Base-by-base conservation (phyloP, 257 asterid genomes). In the Lycium ferocissimum region DNA sequence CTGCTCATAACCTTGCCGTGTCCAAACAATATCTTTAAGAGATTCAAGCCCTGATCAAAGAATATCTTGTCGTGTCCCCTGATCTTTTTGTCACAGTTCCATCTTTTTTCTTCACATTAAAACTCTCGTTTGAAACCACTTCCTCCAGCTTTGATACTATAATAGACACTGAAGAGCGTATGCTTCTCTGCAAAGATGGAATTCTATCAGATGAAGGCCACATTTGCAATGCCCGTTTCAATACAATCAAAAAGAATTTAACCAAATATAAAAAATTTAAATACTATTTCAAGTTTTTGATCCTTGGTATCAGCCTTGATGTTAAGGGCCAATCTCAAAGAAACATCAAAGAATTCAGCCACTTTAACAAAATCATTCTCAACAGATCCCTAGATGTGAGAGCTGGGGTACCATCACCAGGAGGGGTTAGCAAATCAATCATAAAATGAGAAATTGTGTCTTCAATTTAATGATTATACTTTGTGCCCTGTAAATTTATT, bases 111-210 rank as follows among this genome's bases (percentile, higher is more conserved):
- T 86, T 86, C n/a, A 94, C 89, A 89, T 85, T 91, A 85, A 92
- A 94, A 43, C 93, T 89, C 85, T 92, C n/a, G n/a, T n/a, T 83
- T 10, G 71, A 54, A 0, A 98, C 98, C 38, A 94, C 35, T 78
- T 94, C 94, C 88, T 96, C 97, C 54, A 96, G 85, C 87, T 87
- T 93, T 59, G 92, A 89, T 47, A 93, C 93, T 22, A 96, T 91
- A 83, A 49, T 66, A 0, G 92, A 86, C 2, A 93, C 94, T 54
- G 59, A 54, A 54, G 59, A 54, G 59, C 1, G 59, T 11, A 13
- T 2, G 72, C 18, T 66, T 66, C 45, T 66, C n/a, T 66, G 20
- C 35, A 66, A 35, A 66, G 47, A 66, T 33, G 20, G 0, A 13
- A 66, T 2, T 10, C 47, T 66, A 66, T 66, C 45, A 66, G 72